phyloP scores from a whole-genome alignment of 331 rosid species.

The Prunus yedoensis region DNA sequence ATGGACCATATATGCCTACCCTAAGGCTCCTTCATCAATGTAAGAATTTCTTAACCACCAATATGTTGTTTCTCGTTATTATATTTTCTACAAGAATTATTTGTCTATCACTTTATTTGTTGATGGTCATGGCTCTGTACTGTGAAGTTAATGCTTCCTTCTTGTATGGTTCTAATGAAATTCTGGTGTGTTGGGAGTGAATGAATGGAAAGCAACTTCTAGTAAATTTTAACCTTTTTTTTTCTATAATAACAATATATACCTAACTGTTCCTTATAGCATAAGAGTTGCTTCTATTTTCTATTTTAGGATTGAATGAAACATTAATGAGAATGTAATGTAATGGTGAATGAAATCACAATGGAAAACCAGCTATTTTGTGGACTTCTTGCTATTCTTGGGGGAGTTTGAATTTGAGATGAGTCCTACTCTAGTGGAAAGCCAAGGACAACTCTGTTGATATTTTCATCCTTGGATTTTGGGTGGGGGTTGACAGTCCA shows the following conservation, averaged over 20 bases:
- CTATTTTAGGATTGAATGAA: background rate
- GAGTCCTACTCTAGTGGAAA: conserved; percentile 11
- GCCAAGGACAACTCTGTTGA: background rate
- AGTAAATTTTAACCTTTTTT: background rate
- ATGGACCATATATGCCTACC: conserved; percentile 99
- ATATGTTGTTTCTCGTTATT: no score
- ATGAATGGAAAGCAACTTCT: background rate
- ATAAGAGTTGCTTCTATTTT: background rate
- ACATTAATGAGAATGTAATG: background rate
- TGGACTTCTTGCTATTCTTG: background rate
- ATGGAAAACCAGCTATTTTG: background rate
- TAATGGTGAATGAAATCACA: background rate
- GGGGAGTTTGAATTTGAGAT: background rate
- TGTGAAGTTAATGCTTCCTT: background rate
- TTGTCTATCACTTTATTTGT: background rate
- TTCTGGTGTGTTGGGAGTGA: conserved; percentile 1
- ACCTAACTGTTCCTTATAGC: background rate
- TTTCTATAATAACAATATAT: no score
- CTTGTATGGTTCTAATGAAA: background rate
- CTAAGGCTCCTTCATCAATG: conserved; percentile 96
- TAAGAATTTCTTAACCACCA: conserved; percentile 29
- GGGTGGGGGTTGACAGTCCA: background rate
- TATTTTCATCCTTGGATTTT: background rate
- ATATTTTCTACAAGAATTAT: background rate
- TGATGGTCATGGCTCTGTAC: background rate